A percentile compares a stretch with the other conserved stretches of the same genome.
Conservation (phyloP, 1,284 basidiomycete species). For the Kalmanozyma brasiliensis region DNA sequence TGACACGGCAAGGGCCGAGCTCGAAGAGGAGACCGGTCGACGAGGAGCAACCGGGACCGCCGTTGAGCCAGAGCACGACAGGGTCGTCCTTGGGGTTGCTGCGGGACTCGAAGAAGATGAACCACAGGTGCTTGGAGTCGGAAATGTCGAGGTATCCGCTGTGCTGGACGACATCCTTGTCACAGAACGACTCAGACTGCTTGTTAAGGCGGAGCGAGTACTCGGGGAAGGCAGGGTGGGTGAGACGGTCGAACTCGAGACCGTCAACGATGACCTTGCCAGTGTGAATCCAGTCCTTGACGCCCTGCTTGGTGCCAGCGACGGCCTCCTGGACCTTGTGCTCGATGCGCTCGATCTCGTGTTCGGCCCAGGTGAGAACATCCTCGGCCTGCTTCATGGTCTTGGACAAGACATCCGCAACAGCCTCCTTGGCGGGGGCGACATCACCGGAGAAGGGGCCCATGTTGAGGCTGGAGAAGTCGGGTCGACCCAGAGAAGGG, state of each 20-base stretch:
- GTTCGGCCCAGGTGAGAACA: slow-evolving; percentile 67
- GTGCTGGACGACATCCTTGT: slow-evolving; percentile 83
- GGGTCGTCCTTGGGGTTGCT: slow-evolving; percentile 79
- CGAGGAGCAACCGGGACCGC: slow-evolving; percentile 74
- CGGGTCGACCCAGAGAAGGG: slow-evolving; percentile 51
- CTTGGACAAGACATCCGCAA: slow-evolving; percentile 68
- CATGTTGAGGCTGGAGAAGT: slow-evolving; percentile 48
- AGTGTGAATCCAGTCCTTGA: slow-evolving; percentile 50
- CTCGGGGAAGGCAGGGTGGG: slow-evolving; percentile 76
- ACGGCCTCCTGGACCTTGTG: slow-evolving; percentile 40
- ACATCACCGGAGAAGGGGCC: slow-evolving; percentile 25
- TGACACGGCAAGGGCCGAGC: slow-evolving; percentile 83
- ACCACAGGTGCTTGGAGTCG: slow-evolving; percentile 86
- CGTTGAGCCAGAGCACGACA: slow-evolving; percentile 88
- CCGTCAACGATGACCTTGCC: slow-evolving; percentile 69
- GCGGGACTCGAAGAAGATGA: slow-evolving; percentile 87
- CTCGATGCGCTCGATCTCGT: slow-evolving; percentile 50
- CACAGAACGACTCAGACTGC: slow-evolving; percentile 73
- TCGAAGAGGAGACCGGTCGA: slow-evolving; percentile 77
- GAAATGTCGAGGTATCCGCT: slow-evolving; percentile 86
- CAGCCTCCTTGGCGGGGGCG: slow-evolving; percentile 69
- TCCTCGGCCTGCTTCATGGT: slow-evolving; percentile 54
- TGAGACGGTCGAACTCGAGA: slow-evolving; percentile 74
- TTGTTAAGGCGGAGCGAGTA: slow-evolving; percentile 76
- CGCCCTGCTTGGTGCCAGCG: slow-evolving; percentile 36